Evolutionary conservation across 2,329 filamentous ascomycete species (phyloP).

Genomic region (Aureobasidium sp.): DNA sequence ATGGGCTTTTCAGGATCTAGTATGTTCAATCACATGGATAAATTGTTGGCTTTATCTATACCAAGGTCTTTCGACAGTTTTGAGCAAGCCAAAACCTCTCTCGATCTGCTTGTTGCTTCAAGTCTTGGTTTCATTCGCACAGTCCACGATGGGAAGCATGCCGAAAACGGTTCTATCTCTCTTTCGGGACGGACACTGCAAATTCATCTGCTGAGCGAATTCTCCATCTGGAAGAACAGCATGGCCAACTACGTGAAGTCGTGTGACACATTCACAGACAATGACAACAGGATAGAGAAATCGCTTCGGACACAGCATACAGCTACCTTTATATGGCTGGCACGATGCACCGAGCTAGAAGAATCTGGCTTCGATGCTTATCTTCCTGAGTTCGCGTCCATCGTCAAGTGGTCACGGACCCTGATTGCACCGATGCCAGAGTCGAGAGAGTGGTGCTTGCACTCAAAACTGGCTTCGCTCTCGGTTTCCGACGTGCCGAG

Average conservation of each 20-base stretch:
- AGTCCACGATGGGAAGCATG: neutral
- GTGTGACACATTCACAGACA: neutral
- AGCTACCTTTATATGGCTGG: constrained; percentile 16
- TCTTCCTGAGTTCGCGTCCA: constrained; percentile 16
- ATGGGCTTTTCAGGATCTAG: neutral
- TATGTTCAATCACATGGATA: neutral
- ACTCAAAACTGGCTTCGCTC: constrained; percentile 8
- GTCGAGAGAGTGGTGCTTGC: neutral
- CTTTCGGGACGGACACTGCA: neutral
- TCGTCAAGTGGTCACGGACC: constrained; percentile 10
- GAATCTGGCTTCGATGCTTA: constrained; percentile 16
- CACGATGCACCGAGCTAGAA: constrained; percentile 12
- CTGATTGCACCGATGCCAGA: neutral
- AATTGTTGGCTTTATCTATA: neutral
- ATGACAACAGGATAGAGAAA: neutral
- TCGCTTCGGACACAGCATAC: constrained; percentile 16
- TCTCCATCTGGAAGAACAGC: constrained; percentile 1
- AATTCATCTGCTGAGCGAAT: neutral
- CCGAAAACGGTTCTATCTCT: neutral
- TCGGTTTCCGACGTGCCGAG: constrained; percentile 4
- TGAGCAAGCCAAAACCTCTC: neutral
- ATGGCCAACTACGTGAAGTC: neutral
- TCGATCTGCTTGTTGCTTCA: neutral
- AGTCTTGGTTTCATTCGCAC: neutral
- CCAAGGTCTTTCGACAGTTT: neutral